Base-by-base conservation (phyloP, 129 eudicot species). In the Artemisia annua region DNA sequence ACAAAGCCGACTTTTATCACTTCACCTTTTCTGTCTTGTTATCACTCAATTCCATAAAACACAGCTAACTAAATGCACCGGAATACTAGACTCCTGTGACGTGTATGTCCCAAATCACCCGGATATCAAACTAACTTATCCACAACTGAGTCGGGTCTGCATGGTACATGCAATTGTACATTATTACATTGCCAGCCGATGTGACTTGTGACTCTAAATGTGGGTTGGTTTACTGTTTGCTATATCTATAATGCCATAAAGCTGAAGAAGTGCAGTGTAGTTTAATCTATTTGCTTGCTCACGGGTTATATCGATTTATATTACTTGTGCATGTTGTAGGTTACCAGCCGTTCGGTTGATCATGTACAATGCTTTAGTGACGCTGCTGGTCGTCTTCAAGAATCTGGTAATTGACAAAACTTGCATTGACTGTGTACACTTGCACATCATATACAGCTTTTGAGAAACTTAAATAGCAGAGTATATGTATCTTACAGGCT, bases 331-430 rank as follows among this genome's bases (percentile, higher is more conserved):
- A n/a, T 83, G 63, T 78, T 73, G 78, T 69, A 91, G 97, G 97
- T 73, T 57, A 88, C 96, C 24, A 79, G 89, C 75, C 66, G 80
- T 74, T 86, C 97, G 0, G 85, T 88, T 65, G 99, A 91, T 77
- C 99, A 95, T 70, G 84, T 95, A 76, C 81, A 83, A 59, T 95
- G 99, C 88, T 91, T 95, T 69, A 83, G 77, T 69, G 99, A 95
- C 78, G 97, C 96, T 70, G 87, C 97, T 57, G 99, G 99, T 0
- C 91, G 83, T 49, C 85, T 95, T 76, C 99, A 95, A 80, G 99
- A 95, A 79, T 85, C 89, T 69, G 97, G 99, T 95, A 85, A 62
- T 22, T 78, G 14, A 57, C 48, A 63, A 48, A 50, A 49, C 60
- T 63, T 18, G 30, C 11, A 5, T 76, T 62, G 15, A 63, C 18